Conservation (phyloP, 345 rosid genomes). For the Crucihimalaya himalaica region DNA sequence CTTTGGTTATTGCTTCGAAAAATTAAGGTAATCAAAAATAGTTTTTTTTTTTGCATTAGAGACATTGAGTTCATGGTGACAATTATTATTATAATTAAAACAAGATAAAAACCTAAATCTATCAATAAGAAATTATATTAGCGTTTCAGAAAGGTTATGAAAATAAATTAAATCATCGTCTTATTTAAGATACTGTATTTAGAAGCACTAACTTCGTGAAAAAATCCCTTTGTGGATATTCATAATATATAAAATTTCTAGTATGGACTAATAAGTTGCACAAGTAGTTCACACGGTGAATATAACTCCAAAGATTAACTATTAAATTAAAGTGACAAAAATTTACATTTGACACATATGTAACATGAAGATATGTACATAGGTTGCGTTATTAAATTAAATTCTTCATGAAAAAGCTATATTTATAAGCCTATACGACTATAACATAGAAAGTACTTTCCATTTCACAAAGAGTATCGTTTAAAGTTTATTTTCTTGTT, state of each 20-base stretch:
- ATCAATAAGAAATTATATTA: not conserved
- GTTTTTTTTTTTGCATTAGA: not conserved
- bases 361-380: slow-evolving; percentile 5
- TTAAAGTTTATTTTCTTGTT: too few relatives aligned
- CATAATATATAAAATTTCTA: not conserved
- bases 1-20: not conserved
- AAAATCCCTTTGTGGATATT: not conserved
- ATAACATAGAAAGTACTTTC: too few relatives aligned
- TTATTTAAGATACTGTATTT: not conserved
- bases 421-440: not conserved
- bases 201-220: not conserved
- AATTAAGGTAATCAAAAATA: not conserved
- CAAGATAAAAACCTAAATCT: not conserved
- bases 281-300: not conserved
- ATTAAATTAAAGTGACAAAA: not conserved
- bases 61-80: not conserved
- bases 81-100: not conserved
- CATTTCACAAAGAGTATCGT: too few relatives aligned
- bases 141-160: not conserved
- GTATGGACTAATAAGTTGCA: not conserved
- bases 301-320: not conserved
- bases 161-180: not conserved
- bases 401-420: slow-evolving; percentile 13
- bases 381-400: slow-evolving; percentile 28
- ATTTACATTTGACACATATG: not conserved